Percentiles rank a stretch among this genome's conserved stretches.
These are phyloP conservation scores for Purpureocillium lavendulum DNA, from an alignment of 2,329 filamentous ascomycete genomes.

Conservation along the genomic window DNA sequence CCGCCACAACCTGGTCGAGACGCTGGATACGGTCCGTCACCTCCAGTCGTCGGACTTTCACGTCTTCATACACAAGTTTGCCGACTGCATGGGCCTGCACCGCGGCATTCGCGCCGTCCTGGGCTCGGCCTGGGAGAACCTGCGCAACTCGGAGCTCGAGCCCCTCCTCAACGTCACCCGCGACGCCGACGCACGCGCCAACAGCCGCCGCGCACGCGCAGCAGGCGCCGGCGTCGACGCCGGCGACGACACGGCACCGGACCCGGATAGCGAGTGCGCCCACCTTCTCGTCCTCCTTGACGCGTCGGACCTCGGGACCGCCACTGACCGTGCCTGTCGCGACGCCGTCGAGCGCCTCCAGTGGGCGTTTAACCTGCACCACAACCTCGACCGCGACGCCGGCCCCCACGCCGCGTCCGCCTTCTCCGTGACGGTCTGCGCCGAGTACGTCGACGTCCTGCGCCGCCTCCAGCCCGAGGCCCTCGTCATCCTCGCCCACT, in stretches of 20 bases:
- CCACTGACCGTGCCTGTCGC: conserved; percentile 19
- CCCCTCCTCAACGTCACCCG: conserved; percentile 15
- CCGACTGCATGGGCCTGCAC: conserved; percentile 32
- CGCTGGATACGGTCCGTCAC: conserved; percentile 21
- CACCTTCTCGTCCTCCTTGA: conserved; percentile 20
- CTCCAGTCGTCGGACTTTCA: conserved; percentile 21
- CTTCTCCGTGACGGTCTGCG: conserved; percentile 21
- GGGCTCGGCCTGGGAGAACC: conserved; percentile 21
- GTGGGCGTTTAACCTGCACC: conserved; percentile 24
- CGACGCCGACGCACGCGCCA: conserved; percentile 2
- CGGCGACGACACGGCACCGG: conserved; percentile 1
- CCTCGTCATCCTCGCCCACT: conserved; percentile 39
- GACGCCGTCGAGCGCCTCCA: conserved; percentile 20
- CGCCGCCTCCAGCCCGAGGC: conserved; percentile 28
- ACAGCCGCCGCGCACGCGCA: too few relatives aligned
- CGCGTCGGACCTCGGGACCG: conserved; percentile 18
- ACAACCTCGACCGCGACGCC: conserved; percentile 12
- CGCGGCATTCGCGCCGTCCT: conserved; percentile 31
- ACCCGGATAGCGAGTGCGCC: conserved; percentile 12
- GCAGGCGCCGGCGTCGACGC: neutral
- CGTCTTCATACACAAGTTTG: conserved; percentile 29
- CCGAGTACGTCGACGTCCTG: conserved; percentile 25
- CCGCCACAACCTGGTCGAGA: conserved; percentile 40
- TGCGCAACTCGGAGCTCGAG: conserved; percentile 25
- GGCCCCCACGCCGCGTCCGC: conserved; percentile 21